Evolutionary conservation across 805 yeast species (phyloP), one percentile per base, ranked within the genome.

Genomic region (Hanseniaspora meyeri): DNA sequence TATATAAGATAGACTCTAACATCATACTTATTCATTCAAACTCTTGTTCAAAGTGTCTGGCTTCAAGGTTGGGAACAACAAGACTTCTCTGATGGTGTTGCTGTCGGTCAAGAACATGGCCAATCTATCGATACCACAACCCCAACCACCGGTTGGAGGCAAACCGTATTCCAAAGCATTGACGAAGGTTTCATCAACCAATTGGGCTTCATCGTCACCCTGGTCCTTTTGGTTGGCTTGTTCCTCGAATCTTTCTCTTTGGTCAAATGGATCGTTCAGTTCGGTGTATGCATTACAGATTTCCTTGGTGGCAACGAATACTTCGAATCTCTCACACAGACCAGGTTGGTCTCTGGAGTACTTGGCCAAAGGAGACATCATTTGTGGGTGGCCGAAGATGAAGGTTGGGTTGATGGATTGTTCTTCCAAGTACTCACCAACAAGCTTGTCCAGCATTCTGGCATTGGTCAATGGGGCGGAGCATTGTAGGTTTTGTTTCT

Each of bases 141-240:
- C 98, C 97, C 97, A 91, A 64, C 98, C 98, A 72, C 95, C 97
- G 65, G 97, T 93, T 66, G 98, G 98, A 59, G 98, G 98, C 67
- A 91, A 80, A 74, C 97, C 98, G 72, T 88, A 91, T 77, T 91
- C 98, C 67, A 91, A 80, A 63, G 98, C 97, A 66, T 90, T 87
- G 78, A 95, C 85, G 90, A 91, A 91, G 62, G 87, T 85, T 77
- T 91, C 98, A 72, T 91, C 98, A 62, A 93, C 79, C 72, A 89
- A 69, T 77, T 91, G 97, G 60, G 96, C 98, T 77, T 93, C 98
- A 68, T 91, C 98, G 69, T 91, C 98, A 78, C 98, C 98, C 74
- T 88, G 96, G 63, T 77, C 97, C 78, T 91, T 91, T 79, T 93
- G 98, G 74, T 87, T 83, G 50, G 98, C 97, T 77, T 91, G 98